A percentile compares a stretch with the other conserved stretches of the same genome.
phyloP scores from a whole-genome alignment of 352 stramenopile species.

The Thraustochytrium sp. region DNA sequence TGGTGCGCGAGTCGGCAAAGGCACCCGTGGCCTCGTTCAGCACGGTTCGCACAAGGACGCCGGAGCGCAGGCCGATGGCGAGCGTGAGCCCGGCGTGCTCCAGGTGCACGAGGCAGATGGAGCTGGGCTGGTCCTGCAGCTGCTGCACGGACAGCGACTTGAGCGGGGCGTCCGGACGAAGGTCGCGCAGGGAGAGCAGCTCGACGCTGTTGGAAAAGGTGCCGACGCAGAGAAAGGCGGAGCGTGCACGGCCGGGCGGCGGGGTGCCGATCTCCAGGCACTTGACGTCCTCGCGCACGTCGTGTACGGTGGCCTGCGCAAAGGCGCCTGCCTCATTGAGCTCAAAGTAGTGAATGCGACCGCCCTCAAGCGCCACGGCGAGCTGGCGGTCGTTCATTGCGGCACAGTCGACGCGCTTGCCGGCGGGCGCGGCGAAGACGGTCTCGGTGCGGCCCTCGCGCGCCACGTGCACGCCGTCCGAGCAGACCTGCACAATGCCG shows the following conservation, averaged over 20 bases:
- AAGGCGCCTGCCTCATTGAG: slow-evolving; percentile 84
- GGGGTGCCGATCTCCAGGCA: slow-evolving; percentile 93
- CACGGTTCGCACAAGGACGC: slow-evolving; percentile 82
- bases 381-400: slow-evolving; percentile 93
- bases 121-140: not conserved
- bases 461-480: slow-evolving; percentile 89
- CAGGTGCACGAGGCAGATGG: slow-evolving; percentile 45
- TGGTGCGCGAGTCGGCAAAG: slow-evolving; percentile 60
- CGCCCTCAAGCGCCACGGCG: slow-evolving; percentile 81
- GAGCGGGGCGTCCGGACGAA: slow-evolving; percentile 65
- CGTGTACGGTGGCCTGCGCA: slow-evolving; percentile 77
- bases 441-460: slow-evolving; percentile 82
- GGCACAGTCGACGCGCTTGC: slow-evolving; percentile 86
- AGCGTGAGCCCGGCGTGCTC: slow-evolving; percentile 50
- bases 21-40: slow-evolving; percentile 74
- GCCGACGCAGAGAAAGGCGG: slow-evolving; percentile 92
- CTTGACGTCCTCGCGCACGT: slow-evolving; percentile 91
- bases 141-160: slow-evolving; percentile 45
- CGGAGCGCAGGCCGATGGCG: slow-evolving; percentile 84
- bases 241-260: slow-evolving; percentile 81
- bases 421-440: slow-evolving; percentile 88
- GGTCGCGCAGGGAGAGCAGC: slow-evolving; percentile 89
- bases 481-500: slow-evolving; percentile 92
- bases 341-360: slow-evolving; percentile 96
- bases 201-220: slow-evolving; percentile 62